Evolutionary conservation across 176 grass and related monocot genomes (phyloP).

Genomic region (Carex scoparia): DNA sequence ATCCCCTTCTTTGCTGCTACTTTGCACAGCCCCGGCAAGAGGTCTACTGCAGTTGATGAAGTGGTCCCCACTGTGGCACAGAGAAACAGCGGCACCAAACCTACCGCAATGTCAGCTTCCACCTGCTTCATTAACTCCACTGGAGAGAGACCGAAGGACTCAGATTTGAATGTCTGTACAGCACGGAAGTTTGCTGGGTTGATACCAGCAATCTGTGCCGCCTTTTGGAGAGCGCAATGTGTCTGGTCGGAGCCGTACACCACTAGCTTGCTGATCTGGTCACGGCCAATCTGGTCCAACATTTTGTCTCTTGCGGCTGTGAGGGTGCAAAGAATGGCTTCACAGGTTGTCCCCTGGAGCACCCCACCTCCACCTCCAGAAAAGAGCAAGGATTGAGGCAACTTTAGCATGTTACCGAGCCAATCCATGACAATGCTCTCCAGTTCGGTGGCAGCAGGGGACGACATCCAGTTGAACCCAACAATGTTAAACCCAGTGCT

Average conservation of each 20-base stretch:
- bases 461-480: constrained; percentile 73
- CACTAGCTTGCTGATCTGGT: constrained; percentile 43
- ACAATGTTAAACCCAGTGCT: constrained; percentile 59
- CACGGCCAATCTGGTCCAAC: constrained; percentile 43
- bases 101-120: constrained; percentile 22
- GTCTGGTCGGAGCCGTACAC: constrained; percentile 80
- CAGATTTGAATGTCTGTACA: background rate
- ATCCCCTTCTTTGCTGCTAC: constrained; percentile 23
- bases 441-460: constrained; percentile 65
- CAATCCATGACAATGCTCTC: constrained; percentile 71
- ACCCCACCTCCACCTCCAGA: constrained; percentile 60
- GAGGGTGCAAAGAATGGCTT: constrained; percentile 61
- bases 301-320: constrained; percentile 46
- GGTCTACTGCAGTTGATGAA: constrained; percentile 30
- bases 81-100: constrained; percentile 34
- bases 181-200: constrained; percentile 43
- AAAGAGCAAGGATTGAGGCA: constrained; percentile 46
- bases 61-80: constrained; percentile 54
- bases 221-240: constrained; percentile 63
- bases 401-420: constrained; percentile 59
- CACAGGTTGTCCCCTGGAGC: constrained; percentile 67
- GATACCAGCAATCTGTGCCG: constrained; percentile 41
- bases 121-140: background rate
- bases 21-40: constrained; percentile 28
- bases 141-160: background rate